Percentiles rank a stretch among this genome's conserved stretches.
Conservation (phyloP, 768 basidiomycete genomes). For the Russula sp. region DNA sequence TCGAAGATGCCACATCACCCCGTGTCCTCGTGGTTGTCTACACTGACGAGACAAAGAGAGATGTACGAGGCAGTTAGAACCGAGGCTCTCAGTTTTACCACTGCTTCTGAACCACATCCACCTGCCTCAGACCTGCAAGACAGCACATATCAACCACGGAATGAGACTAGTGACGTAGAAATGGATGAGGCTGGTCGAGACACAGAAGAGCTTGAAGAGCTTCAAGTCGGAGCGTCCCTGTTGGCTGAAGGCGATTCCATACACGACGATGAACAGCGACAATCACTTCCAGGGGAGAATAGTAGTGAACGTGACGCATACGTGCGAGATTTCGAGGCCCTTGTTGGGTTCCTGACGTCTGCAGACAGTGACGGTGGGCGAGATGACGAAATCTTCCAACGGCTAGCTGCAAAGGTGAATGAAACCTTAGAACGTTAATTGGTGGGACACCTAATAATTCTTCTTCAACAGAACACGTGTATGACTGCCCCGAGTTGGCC, state of each 20-base stretch:
- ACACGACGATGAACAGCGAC: slow-evolving; percentile 16
- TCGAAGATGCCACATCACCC: slow-evolving; percentile 61
- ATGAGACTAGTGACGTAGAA: neutral
- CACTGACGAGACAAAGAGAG: slow-evolving; percentile 36
- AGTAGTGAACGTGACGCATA: slow-evolving; percentile 1
- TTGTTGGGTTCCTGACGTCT: slow-evolving; percentile 55
- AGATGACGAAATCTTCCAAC: slow-evolving; percentile 53
- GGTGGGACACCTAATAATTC: slow-evolving; percentile 3
- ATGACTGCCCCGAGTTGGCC: slow-evolving; percentile 44
- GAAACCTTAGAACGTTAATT: neutral
- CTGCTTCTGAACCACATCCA: neutral
- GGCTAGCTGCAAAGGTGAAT: slow-evolving; percentile 49
- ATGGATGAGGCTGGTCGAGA: slow-evolving; percentile 5
- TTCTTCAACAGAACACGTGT: slow-evolving; percentile 14
- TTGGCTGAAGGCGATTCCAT: slow-evolving; percentile 1
- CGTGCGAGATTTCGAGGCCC: slow-evolving; percentile 47
- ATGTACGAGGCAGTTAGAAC: slow-evolving; percentile 48
- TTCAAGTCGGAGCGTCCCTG: slow-evolving; percentile 21
- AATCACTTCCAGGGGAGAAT: neutral
- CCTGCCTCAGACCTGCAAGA: neutral
- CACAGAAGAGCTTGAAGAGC: slow-evolving; percentile 20
- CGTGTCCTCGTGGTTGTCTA: slow-evolving; percentile 50
- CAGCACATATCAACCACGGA: neutral
- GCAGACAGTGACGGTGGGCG: slow-evolving; percentile 48
- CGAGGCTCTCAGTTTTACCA: slow-evolving; percentile 2